Evolutionary conservation across 2,329 filamentous ascomycete genomes (phyloP).

Genomic region (Botrytis medusae): DNA sequence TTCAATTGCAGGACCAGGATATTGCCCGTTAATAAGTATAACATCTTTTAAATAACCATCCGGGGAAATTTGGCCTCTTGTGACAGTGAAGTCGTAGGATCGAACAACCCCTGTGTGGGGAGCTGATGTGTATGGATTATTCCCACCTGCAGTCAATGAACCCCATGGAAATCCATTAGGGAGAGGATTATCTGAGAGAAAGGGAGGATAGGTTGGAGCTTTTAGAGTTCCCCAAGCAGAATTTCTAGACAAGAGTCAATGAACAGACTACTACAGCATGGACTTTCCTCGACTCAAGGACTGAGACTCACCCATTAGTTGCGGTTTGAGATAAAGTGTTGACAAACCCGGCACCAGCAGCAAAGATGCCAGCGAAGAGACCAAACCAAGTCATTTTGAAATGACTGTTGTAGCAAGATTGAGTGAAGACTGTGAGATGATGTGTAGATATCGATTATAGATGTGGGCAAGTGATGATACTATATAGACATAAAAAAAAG

Average conservation of each 20-base stretch:
- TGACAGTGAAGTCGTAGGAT: conserved; percentile 40
- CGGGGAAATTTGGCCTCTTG: conserved; percentile 39
- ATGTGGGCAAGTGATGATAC: neutral
- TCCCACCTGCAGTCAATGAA: conserved; percentile 42
- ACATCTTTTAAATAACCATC: conserved; percentile 54
- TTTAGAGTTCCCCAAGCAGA: conserved; percentile 40
- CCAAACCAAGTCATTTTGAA: neutral
- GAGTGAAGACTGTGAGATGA: neutral
- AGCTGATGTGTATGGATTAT: conserved; percentile 41
- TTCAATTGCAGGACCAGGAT: conserved; percentile 42
- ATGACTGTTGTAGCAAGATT: neutral
- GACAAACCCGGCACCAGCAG: neutral
- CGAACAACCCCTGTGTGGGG: conserved; percentile 45
- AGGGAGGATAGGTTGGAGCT: conserved; percentile 40
- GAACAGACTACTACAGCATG: neutral
- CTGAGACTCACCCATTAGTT: conserved; percentile 9
- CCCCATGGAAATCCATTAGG: conserved; percentile 56
- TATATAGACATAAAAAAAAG: conserved; percentile 8
- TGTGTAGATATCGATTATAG: neutral
- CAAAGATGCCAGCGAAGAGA: neutral
- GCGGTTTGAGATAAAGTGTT: neutral
- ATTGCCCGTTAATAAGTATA: conserved; percentile 43
- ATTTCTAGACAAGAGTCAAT: conserved; percentile 5
- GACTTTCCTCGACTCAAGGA: neutral
- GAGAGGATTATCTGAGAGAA: conserved; percentile 50